Evolutionary conservation across 768 basidiomycete species (phyloP).

Genomic region (Amanita molliuscula): DNA sequence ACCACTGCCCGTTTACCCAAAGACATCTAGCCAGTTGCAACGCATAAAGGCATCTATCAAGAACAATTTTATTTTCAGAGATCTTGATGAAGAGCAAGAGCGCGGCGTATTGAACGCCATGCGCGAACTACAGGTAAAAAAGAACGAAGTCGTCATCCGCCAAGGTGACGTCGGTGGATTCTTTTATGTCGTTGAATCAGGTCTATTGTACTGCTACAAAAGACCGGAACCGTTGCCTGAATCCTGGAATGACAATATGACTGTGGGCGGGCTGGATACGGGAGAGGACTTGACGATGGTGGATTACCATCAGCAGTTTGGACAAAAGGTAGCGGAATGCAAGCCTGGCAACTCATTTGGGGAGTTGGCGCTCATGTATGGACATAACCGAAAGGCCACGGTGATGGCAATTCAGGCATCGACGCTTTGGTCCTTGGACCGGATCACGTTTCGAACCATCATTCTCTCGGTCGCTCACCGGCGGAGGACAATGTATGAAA

Average conservation of each 20-base stretch:
- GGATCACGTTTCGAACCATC: slow-evolving; percentile 97
- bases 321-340: slow-evolving; percentile 79
- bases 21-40: slow-evolving; percentile 73
- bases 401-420: slow-evolving; percentile 77
- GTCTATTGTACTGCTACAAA: slow-evolving; percentile 76
- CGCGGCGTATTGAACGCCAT: slow-evolving; percentile 90
- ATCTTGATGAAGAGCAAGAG: slow-evolving; percentile 94
- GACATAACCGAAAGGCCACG: slow-evolving; percentile 90
- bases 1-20: slow-evolving; percentile 65
- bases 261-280: slow-evolving; percentile 25
- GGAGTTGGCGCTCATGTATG: slow-evolving; percentile 97
- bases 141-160: slow-evolving; percentile 85
- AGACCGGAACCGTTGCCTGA: slow-evolving; percentile 57
- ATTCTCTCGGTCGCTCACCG: slow-evolving; percentile 88
- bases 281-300: slow-evolving; percentile 52
- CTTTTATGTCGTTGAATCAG: slow-evolving; percentile 95
- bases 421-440: slow-evolving; percentile 91
- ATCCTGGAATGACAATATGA: slow-evolving; percentile 37
- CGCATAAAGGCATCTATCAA: slow-evolving; percentile 84
- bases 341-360: slow-evolving; percentile 83
- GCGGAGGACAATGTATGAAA: slow-evolving; percentile 92
- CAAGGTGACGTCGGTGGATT: slow-evolving; percentile 97
- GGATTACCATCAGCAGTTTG: slow-evolving; percentile 60
- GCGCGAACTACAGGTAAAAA: slow-evolving; percentile 68
- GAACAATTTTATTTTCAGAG: slow-evolving; percentile 89